Percentiles rank a stretch among this genome's conserved stretches.
These are phyloP conservation scores for Parasarocladium wereldwijsianum DNA, from an alignment of 2,329 filamentous ascomycete genomes.

Conservation along the genomic window DNA sequence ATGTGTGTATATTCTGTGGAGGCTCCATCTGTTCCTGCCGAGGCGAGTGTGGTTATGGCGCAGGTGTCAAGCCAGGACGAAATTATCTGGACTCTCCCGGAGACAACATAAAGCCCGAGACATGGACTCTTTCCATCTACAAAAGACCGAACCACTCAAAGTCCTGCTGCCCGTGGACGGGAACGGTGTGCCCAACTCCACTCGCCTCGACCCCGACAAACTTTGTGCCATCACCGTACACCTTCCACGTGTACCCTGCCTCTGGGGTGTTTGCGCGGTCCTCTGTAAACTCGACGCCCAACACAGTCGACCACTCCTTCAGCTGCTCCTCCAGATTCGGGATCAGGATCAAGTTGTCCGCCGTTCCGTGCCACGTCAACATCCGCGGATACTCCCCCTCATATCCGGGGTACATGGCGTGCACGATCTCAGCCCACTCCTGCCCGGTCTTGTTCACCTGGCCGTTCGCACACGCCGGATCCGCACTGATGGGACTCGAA, in stretches of 20 bases:
- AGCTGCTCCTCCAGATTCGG: constrained; percentile 7
- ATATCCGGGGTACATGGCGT: constrained; percentile 32
- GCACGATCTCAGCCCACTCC: constrained; percentile 32
- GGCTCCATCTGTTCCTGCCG: no score
- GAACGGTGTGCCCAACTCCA: constrained; percentile 6
- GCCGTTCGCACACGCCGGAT: constrained; percentile 33
- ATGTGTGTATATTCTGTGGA: no score
- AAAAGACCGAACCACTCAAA: constrained; percentile 6
- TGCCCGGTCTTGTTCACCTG: constrained; percentile 24
- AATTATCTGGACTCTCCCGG: no score
- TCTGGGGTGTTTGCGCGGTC: constrained; percentile 4
- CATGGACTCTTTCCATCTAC: not conserved
- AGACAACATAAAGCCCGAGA: no score
- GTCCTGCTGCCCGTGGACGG: constrained; percentile 4
- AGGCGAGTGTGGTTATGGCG: no score
- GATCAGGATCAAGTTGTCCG: constrained; percentile 18
- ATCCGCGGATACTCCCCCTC: constrained; percentile 34
- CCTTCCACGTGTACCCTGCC: constrained; percentile 5
- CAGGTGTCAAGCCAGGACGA: no score
- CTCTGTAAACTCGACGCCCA: constrained; percentile 3
- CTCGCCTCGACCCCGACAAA: constrained; percentile 5
- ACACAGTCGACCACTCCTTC: constrained; percentile 6
- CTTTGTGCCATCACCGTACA: constrained; percentile 6
- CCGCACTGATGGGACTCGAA: constrained; percentile 14
- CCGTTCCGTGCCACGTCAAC: constrained; percentile 42